Conservation (phyloP, 257 asterid genomes). For the Galeopsis tetrahit region DNA sequence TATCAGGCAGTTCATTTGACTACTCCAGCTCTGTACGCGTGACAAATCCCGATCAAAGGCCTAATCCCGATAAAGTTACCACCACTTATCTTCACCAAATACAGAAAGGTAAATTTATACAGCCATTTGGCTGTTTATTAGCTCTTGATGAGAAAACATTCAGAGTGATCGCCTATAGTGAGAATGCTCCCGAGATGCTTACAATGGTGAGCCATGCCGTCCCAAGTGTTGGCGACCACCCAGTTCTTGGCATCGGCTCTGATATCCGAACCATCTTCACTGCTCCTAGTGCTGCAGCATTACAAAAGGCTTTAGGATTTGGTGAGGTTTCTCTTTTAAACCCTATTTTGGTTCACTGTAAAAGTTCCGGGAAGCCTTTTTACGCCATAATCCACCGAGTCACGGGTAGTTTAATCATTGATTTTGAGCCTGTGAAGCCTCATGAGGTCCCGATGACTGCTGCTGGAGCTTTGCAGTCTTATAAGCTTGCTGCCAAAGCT, state of each 20-base stretch:
- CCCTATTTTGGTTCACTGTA: constrained; percentile 91
- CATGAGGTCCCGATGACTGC: constrained; percentile 97
- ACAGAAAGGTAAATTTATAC: constrained; percentile 77
- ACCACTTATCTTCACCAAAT: constrained; percentile 85
- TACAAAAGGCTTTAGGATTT: constrained; percentile 84
- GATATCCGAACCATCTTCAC: constrained; percentile 75
- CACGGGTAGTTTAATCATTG: constrained; percentile 80
- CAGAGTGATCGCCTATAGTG: constrained; percentile 79
- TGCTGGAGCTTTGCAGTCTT: constrained; percentile 95
- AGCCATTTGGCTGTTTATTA: constrained; percentile 83
- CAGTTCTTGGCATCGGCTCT: constrained; percentile 70
- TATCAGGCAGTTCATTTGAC: constrained; percentile 80
- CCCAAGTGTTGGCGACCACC: constrained; percentile 85
- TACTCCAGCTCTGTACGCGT: constrained; percentile 74
- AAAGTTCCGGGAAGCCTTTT: constrained; percentile 92
- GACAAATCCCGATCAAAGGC: constrained; percentile 40
- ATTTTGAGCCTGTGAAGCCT: constrained; percentile 98
- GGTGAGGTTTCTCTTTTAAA: constrained; percentile 89
- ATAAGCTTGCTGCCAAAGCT: constrained; percentile 95
- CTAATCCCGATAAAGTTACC: constrained; percentile 65
- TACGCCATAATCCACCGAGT: constrained; percentile 94
- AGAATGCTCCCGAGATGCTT: constrained; percentile 88
- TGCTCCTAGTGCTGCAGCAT: constrained; percentile 78
- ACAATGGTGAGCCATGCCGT: constrained; percentile 87
- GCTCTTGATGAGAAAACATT: constrained; percentile 84